Evolutionary conservation across 306 rosid species (phyloP).

Genomic region (Cajanus cajan): DNA sequence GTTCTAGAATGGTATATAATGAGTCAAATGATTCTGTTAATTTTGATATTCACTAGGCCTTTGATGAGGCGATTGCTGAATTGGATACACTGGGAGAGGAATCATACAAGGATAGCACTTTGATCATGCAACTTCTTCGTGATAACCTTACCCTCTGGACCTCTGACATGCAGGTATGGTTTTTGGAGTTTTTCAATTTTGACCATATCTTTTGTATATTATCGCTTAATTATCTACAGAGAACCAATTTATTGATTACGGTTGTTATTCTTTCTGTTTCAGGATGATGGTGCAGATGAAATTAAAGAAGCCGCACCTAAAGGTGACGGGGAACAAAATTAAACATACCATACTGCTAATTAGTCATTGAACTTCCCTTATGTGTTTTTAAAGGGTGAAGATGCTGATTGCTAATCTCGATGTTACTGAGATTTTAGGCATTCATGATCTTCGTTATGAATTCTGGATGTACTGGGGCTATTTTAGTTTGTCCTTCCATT

Average conservation of each 20-base stretch:
- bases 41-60: conserved; percentile 57
- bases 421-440: conserved; percentile 59
- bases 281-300: conserved; percentile 98
- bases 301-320: conserved; percentile 90
- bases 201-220: not conserved
- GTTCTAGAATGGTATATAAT: not conserved
- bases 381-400: conserved; percentile 84
- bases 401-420: conserved; percentile 51
- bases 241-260: not conserved
- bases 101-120: conserved; percentile 98
- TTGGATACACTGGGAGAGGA: conserved; percentile 98
- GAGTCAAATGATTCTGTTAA: not conserved
- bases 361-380: conserved; percentile 65
- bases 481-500: conserved; percentile 61
- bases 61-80: conserved; percentile 97
- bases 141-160: conserved; percentile 99
- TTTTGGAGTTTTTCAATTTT: not conserved
- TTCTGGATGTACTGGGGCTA: conserved; percentile 50
- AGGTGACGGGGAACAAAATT: conserved; percentile 55
- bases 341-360: conserved; percentile 37
- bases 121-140: conserved; percentile 99
- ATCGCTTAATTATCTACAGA: not conserved
- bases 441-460: conserved; percentile 66
- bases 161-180: conserved; percentile 92
- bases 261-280: conserved; percentile 14